These are phyloP conservation scores for Calonectria montana DNA, from an alignment of 2,329 filamentous ascomycete genomes.

Conservation along the genomic window DNA sequence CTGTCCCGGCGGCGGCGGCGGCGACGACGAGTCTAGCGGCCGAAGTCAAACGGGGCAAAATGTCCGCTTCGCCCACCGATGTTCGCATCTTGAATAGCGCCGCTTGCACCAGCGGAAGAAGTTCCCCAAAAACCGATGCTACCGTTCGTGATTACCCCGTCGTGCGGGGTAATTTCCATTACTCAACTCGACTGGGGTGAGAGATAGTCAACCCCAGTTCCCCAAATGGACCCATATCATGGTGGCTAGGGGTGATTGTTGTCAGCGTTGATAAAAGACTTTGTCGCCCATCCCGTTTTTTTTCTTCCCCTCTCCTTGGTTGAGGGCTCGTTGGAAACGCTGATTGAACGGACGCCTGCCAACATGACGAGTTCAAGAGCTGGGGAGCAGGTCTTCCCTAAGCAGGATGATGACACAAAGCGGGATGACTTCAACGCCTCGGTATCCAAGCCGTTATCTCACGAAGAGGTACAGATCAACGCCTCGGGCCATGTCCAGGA, in stretches of 20 bases:
- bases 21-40: neutral
- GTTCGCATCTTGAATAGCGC: neutral
- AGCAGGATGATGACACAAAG: conserved; percentile 26
- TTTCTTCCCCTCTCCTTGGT: neutral
- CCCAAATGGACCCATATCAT: neutral
- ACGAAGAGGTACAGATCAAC: conserved; percentile 44
- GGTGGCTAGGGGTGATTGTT: neutral
- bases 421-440: neutral
- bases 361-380: conserved; percentile 20
- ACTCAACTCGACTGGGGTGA: conserved; percentile 29
- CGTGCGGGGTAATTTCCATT: conserved; percentile 43
- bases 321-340: neutral
- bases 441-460: conserved; percentile 14
- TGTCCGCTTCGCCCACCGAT: neutral
- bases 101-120: neutral
- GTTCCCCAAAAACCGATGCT: neutral
- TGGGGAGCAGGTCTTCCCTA: conserved; percentile 16
- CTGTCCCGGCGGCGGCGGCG: conserved; percentile 7
- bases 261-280: conserved; percentile 13
- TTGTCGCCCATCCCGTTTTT: neutral
- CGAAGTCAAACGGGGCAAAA: conserved; percentile 8
- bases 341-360: neutral
- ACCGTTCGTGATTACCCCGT: conserved; percentile 5
- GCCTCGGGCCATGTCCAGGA: conserved; percentile 56
- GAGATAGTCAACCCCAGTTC: conserved; percentile 25